These are phyloP conservation scores for Colletotrichum sp. DNA, from an alignment of 2,329 filamentous ascomycete genomes.

Conservation along the genomic window DNA sequence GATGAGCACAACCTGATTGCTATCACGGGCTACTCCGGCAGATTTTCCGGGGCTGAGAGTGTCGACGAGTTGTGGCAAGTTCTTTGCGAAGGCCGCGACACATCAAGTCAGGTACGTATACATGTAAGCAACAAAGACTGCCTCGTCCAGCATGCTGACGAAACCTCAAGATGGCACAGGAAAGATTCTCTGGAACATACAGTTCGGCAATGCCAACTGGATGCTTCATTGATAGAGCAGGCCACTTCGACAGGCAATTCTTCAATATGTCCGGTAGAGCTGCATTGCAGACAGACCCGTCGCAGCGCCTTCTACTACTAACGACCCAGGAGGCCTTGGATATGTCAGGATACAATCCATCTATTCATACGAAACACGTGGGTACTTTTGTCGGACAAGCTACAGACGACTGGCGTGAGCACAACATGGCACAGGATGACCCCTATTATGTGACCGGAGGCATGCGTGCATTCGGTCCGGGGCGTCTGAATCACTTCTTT, in stretches of 20 bases:
- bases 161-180: not conserved
- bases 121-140: not conserved
- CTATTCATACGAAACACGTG: not conserved
- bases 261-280: not conserved
- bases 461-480: slow-evolving; percentile 34
- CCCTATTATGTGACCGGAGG: slow-evolving; percentile 43
- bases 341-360: not conserved
- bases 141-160: not conserved
- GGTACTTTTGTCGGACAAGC: not conserved
- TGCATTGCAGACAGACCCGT: not conserved
- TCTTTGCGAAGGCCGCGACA: not conserved
- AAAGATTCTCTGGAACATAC: not conserved
- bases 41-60: not conserved
- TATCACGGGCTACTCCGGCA: not conserved
- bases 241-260: not conserved
- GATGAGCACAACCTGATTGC: not conserved
- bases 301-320: not conserved
- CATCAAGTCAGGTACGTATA: not conserved
- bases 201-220: not conserved
- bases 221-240: not conserved
- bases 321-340: not conserved
- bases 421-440: slow-evolving; percentile 40
- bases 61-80: not conserved
- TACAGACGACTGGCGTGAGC: slow-evolving; percentile 25
- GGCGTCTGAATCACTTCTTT: slow-evolving; percentile 40